Conservation (phyloP, 2,329 filamentous ascomycete genomes). For the Hirsutella rhossiliensis region DNA sequence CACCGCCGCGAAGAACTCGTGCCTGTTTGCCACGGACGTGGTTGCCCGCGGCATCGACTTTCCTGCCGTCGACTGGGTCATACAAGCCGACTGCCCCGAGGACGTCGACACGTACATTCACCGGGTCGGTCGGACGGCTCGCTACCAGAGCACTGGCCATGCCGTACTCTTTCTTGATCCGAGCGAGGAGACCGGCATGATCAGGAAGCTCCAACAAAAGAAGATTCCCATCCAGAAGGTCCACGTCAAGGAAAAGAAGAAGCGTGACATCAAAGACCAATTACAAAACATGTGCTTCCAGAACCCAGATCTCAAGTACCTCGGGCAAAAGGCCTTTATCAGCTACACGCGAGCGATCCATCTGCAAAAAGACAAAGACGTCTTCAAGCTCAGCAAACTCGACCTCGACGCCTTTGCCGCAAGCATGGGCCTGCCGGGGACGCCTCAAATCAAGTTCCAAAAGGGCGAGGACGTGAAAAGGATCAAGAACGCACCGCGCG, state of each 20-base stretch:
- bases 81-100: conserved; percentile 96
- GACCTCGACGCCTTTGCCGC: conserved; percentile 77
- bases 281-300: conserved; percentile 95
- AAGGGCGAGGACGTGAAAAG: conserved; percentile 82
- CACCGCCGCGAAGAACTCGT: conserved; percentile 66
- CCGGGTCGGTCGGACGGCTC: conserved; percentile 85
- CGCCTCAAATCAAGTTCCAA: conserved; percentile 85
- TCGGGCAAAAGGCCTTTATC: conserved; percentile 92
- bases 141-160: conserved; percentile 76
- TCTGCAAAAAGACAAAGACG: conserved; percentile 80
- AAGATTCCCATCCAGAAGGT: conserved; percentile 83
- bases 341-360: conserved; percentile 79
- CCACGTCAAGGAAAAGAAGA: conserved; percentile 80
- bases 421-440: conserved; percentile 79
- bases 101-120: conserved; percentile 98
- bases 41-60: conserved; percentile 92
- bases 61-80: conserved; percentile 93
- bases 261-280: conserved; percentile 71
- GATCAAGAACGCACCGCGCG: conserved; percentile 74
- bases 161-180: conserved; percentile 89
- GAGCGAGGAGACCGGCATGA: conserved; percentile 84
- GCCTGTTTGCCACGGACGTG: conserved; percentile 91
- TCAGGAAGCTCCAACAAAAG: conserved; percentile 72
- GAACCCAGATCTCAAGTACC: conserved; percentile 83
- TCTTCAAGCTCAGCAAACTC: conserved; percentile 75